These are phyloP conservation scores for Fagus crenata DNA, from an alignment of 306 rosid species.

Conservation along the genomic window DNA sequence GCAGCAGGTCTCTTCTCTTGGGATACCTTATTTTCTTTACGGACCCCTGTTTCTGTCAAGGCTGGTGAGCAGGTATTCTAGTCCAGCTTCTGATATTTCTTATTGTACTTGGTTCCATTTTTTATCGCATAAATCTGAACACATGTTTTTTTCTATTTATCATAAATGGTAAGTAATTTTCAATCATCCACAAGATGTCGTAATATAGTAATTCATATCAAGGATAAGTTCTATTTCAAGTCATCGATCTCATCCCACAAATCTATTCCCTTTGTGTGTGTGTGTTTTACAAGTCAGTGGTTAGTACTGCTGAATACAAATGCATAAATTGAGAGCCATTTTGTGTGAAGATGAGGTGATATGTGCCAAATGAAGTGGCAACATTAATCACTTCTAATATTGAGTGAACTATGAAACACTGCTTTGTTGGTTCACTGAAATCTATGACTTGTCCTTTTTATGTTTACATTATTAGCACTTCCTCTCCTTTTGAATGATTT, in stretches of 20 bases:
- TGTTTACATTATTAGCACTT: not conserved
- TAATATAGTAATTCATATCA: too few species aligned
- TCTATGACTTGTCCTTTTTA: not conserved
- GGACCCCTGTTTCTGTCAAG: conserved; percentile 77
- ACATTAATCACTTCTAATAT: not conserved
- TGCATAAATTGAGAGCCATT: not conserved
- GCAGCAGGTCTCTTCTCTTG: conserved; percentile 90
- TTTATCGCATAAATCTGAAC: not conserved
- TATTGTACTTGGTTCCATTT: not conserved
- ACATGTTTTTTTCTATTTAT: not conserved
- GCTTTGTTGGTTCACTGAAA: not conserved
- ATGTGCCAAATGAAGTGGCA: not conserved
- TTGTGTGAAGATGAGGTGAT: not conserved
- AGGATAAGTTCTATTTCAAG: too few species aligned
- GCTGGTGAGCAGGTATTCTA: conserved; percentile 84
- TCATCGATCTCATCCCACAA: too few species aligned
- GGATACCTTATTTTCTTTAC: conserved; percentile 76
- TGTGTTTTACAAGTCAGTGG: too few species aligned
- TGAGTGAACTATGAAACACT: not conserved
- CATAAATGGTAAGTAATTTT: not conserved
- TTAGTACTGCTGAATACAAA: not conserved
- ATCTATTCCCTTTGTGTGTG: too few species aligned
- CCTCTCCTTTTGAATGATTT: not conserved
- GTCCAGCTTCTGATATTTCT: conserved; percentile 9
- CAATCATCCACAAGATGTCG: not conserved